These are phyloP conservation scores for Suillus weaverae DNA, from an alignment of 768 basidiomycete species.

Conservation along the genomic window DNA sequence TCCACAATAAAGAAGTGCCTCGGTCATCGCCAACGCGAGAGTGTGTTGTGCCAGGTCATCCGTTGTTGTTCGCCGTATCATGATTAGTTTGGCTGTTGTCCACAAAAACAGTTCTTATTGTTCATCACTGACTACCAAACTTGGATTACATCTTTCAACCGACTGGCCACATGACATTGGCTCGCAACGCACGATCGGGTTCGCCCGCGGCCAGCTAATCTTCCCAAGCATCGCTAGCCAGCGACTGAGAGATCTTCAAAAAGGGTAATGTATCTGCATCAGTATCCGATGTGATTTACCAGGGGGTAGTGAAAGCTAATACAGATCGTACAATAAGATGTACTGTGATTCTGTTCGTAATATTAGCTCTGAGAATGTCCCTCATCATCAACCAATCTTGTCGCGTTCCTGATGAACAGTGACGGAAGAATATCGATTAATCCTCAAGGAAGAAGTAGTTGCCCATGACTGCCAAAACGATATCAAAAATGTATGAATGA, in stretches of 20 bases:
- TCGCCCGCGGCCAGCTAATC: slow-evolving; percentile 3
- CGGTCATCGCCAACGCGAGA: background rate
- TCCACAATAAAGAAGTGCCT: slow-evolving; percentile 13
- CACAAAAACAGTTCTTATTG: slow-evolving; percentile 1
- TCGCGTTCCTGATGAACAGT: background rate
- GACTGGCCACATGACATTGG: background rate
- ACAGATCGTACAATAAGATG: background rate
- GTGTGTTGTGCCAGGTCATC: background rate
- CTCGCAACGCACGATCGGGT: background rate
- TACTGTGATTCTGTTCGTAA: background rate
- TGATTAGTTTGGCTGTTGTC: background rate
- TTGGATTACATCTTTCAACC: slow-evolving; percentile 2
- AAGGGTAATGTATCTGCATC: background rate
- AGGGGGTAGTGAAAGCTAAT: background rate
- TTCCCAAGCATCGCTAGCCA: background rate
- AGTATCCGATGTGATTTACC: background rate
- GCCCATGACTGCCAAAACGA: slow-evolving; percentile 53
- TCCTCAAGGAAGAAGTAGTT: slow-evolving; percentile 96
- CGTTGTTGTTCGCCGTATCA: background rate
- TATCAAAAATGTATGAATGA: slow-evolving; percentile 11
- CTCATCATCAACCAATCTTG: background rate
- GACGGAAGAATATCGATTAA: slow-evolving; percentile 30
- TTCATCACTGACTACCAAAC: background rate
- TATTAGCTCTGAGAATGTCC: background rate
- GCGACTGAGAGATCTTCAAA: background rate